These are phyloP conservation scores for Cryptosporidium ubiquitum DNA, from an alignment of 169 alveolate genomes.

Conservation along the genomic window DNA sequence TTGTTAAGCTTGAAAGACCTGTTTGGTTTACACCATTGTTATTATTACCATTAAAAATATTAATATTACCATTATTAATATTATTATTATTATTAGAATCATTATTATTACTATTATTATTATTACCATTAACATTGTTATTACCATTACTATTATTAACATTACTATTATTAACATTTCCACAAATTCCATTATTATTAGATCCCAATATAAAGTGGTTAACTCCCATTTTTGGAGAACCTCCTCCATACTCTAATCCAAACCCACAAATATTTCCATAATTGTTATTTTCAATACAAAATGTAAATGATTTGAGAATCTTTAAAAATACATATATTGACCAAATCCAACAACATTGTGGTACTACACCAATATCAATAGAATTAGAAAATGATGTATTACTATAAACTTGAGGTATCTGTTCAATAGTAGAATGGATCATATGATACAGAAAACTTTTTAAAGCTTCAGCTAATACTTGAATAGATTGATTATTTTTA, in stretches of 20 bases:
- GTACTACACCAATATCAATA: conserved; percentile 7
- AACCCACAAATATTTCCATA: neutral
- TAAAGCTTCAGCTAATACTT: conserved; percentile 6
- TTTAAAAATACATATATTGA: conserved; percentile 40
- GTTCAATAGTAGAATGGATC: conserved; percentile 18
- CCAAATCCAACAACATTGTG: conserved; percentile 70
- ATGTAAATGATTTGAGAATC: conserved; percentile 39
- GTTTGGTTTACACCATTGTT: neutral
- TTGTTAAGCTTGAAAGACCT: neutral
- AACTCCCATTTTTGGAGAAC: neutral
- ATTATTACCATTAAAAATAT: neutral
- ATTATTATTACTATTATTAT: no score
- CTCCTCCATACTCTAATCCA: neutral
- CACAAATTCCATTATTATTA: no score
- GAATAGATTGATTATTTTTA: neutral
- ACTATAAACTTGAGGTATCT: conserved; percentile 10
- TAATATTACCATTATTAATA: neutral
- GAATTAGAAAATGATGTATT: neutral
- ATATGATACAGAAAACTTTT: conserved; percentile 20
- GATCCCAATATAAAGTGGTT: neutral
- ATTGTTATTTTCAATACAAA: conserved; percentile 13
- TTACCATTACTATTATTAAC: no score
- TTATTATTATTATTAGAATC: no score
- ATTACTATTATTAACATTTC: no score
- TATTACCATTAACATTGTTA: no score